Conservation (phyloP, 371 early-diverging fungal genomes). For the Rhizopus arrhizus region DNA sequence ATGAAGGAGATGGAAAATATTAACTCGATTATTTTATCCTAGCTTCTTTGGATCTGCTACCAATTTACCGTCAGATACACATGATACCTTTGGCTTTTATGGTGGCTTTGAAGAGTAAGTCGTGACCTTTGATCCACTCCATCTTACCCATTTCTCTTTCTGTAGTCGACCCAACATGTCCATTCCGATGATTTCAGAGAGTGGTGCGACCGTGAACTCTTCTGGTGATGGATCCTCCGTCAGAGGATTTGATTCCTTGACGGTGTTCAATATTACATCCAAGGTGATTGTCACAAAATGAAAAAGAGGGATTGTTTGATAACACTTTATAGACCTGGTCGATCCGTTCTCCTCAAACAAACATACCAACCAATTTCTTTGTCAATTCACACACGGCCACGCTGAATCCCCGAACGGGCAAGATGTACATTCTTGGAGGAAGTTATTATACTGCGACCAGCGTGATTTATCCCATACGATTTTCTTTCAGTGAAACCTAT, state of each 20-base stretch:
- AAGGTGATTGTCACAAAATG: background rate
- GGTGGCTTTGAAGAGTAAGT: conserved; percentile 13
- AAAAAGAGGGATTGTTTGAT: background rate
- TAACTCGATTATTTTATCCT: background rate
- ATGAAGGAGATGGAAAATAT: background rate
- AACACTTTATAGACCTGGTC: background rate
- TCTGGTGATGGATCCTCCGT: background rate
- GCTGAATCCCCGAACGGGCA: conserved; percentile 1
- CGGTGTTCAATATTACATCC: background rate
- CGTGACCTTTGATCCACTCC: background rate
- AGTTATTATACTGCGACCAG: background rate
- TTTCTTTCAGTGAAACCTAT: conserved; percentile 1
- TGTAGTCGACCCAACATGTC: background rate
- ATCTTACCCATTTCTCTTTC: background rate
- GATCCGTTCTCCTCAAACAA: background rate
- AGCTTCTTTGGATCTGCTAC: conserved; percentile 3
- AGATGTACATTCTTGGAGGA: conserved; percentile 15
- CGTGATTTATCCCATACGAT: background rate
- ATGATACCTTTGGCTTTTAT: conserved; percentile 5
- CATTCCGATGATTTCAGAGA: background rate
- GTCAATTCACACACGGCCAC: conserved; percentile 3
- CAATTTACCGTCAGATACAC: background rate
- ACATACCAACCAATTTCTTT: background rate
- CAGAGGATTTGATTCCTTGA: conserved; percentile 2
- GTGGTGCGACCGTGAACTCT: background rate